Conservation (phyloP, 805 yeast species). For the Candida ficus region DNA sequence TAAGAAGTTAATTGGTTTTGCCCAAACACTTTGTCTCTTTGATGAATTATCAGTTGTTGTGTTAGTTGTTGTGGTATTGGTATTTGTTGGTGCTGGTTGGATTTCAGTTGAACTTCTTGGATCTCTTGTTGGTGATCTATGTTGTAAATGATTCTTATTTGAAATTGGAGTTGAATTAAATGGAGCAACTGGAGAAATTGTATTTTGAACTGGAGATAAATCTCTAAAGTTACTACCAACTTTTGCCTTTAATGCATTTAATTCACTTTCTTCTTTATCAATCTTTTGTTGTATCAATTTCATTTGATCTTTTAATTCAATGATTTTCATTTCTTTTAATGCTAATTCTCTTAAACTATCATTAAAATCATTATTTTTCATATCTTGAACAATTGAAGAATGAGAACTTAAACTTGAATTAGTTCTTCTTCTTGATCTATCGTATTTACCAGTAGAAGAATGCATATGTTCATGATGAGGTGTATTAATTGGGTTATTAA, state of each 20-base stretch:
- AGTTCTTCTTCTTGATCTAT: slow-evolving; percentile 19
- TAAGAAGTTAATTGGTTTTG: slow-evolving; percentile 54
- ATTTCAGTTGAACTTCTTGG: not conserved
- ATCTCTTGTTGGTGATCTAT: slow-evolving; percentile 8
- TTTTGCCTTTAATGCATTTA: slow-evolving; percentile 29
- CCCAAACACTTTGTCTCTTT: slow-evolving; percentile 31
- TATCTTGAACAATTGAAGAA: slow-evolving; percentile 9
- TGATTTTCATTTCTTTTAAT: slow-evolving; percentile 59
- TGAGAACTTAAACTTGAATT: slow-evolving; percentile 13
- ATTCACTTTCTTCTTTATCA: slow-evolving; percentile 33
- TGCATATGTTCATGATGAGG: not conserved
- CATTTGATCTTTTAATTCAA: slow-evolving; percentile 53
- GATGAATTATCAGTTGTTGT: not conserved
- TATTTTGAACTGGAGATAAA: slow-evolving; percentile 16
- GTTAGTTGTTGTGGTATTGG: not conserved
- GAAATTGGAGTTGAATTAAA: not conserved
- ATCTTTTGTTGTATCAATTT: slow-evolving; percentile 42
- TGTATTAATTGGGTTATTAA: not conserved
- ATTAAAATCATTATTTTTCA: slow-evolving; percentile 36
- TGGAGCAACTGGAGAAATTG: not conserved
- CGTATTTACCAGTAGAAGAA: not conserved
- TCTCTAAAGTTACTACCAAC: slow-evolving; percentile 28
- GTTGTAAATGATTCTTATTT: not conserved
- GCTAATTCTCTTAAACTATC: slow-evolving; percentile 58
- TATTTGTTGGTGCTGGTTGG: too few species aligned